Evolutionary conservation across 2,329 filamentous ascomycete species (phyloP).

Genomic region (Exophiala dermatitidis): DNA sequence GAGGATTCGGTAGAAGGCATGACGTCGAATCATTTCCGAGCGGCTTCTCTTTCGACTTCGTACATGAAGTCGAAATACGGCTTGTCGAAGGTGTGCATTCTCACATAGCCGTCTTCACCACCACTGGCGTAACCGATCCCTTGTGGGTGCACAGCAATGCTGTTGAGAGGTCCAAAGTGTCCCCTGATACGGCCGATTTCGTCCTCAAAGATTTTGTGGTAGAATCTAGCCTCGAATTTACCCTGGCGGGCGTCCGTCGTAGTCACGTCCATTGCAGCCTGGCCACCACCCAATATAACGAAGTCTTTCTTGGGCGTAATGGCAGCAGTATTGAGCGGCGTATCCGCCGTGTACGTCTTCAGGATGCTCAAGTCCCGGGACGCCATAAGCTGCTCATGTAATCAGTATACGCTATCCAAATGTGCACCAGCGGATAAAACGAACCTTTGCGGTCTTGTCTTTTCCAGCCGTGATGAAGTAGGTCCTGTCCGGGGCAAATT

Average conservation of each 20-base stretch:
- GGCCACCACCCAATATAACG: slow-evolving; percentile 94
- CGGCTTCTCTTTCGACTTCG: slow-evolving; percentile 85
- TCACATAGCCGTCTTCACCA: slow-evolving; percentile 96
- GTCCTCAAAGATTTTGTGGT: slow-evolving; percentile 99
- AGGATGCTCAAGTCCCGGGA: slow-evolving; percentile 80
- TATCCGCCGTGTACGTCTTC: slow-evolving; percentile 88
- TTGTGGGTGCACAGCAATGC: slow-evolving; percentile 84
- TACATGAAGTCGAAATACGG: slow-evolving; percentile 98
- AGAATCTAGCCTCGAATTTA: slow-evolving; percentile 99
- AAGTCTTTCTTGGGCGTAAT: slow-evolving; percentile 96
- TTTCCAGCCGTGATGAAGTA: slow-evolving; percentile 98
- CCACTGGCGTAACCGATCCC: slow-evolving; percentile 91
- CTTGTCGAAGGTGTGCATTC: slow-evolving; percentile 98
- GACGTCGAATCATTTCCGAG: slow-evolving; percentile 35
- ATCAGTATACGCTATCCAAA: background rate
- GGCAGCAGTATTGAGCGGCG: slow-evolving; percentile 88
- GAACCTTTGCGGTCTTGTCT: slow-evolving; percentile 90
- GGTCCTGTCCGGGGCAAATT: slow-evolving; percentile 88
- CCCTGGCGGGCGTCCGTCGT: slow-evolving; percentile 89
- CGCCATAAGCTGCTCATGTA: slow-evolving; percentile 60
- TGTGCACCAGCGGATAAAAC: slow-evolving; percentile 13
- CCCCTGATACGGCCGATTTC: slow-evolving; percentile 95
- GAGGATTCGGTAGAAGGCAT: slow-evolving; percentile 1
- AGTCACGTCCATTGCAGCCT: slow-evolving; percentile 98
- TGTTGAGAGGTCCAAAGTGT: slow-evolving; percentile 95